phyloP scores from a whole-genome alignment of 495 filamentous ascomycete species.

The Penicillium cinerascens region DNA sequence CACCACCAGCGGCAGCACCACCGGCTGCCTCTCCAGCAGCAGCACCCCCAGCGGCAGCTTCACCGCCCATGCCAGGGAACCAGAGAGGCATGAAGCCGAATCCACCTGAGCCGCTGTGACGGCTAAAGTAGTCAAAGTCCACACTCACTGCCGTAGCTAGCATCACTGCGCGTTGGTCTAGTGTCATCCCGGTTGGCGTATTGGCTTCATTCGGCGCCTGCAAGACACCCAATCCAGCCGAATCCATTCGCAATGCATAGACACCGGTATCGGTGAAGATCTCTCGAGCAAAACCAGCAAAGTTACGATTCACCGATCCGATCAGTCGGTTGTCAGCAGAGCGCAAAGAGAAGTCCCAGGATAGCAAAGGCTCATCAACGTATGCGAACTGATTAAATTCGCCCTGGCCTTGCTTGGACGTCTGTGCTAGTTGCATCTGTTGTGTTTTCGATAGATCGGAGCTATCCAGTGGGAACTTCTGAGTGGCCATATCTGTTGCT shows the following conservation, averaged over 20 bases:
- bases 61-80: conserved; percentile 54
- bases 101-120: conserved; percentile 49
- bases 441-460: conserved; percentile 48
- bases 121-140: conserved; percentile 73
- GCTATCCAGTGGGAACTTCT: conserved; percentile 38
- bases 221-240: conserved; percentile 45
- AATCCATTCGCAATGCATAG: conserved; percentile 67
- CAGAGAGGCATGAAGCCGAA: conserved; percentile 57
- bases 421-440: conserved; percentile 41
- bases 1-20: conserved; percentile 37
- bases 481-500: conserved; percentile 35
- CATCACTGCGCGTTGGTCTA: conserved; percentile 71
- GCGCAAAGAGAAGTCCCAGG: conserved; percentile 56
- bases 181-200: conserved; percentile 52
- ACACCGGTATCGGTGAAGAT: conserved; percentile 71
- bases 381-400: conserved; percentile 62
- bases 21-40: conserved; percentile 43
- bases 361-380: conserved; percentile 54
- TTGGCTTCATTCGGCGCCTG: conserved; percentile 22
- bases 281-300: conserved; percentile 64
- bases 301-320: conserved; percentile 66
- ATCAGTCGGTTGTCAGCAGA: conserved; percentile 46
- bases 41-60: conserved; percentile 43
- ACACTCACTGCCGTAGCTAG: conserved; percentile 67
- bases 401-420: conserved; percentile 30